Evolutionary conservation across 2,329 filamentous ascomycete species (phyloP).

Genomic region (Scolecobasidium constrictum): DNA sequence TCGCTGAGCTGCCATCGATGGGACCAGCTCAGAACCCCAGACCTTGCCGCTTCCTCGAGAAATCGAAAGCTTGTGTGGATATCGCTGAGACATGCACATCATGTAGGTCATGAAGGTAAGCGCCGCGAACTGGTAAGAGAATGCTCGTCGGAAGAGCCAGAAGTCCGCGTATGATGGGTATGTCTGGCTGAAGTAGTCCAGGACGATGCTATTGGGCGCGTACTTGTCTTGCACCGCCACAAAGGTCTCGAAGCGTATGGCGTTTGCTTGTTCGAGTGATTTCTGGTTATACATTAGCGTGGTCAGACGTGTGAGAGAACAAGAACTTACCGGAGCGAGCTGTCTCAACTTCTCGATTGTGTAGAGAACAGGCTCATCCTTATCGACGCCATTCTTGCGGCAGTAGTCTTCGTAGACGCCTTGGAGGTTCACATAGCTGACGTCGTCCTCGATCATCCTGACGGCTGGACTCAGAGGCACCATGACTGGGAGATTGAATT

Average conservation of each 20-base stretch:
- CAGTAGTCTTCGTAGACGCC: constrained; percentile 96
- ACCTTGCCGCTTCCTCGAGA: constrained; percentile 80
- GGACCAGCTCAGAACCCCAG: constrained; percentile 91
- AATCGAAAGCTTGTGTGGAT: constrained; percentile 92
- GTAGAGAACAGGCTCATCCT: constrained; percentile 91
- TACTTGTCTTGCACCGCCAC: constrained; percentile 88
- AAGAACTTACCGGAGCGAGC: constrained; percentile 32
- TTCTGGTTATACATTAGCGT: constrained; percentile 38
- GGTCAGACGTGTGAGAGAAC: no score
- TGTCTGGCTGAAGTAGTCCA: constrained; percentile 80
- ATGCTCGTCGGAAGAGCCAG: constrained; percentile 96
- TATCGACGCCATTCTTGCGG: constrained; percentile 71
- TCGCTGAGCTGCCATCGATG: constrained; percentile 72
- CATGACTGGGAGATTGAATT: constrained; percentile 94
- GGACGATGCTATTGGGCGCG: constrained; percentile 70
- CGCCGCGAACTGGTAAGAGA: constrained; percentile 89
- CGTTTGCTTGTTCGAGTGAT: constrained; percentile 56
- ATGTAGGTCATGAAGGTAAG: constrained; percentile 98
- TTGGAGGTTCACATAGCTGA: constrained; percentile 87
- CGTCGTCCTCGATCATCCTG: constrained; percentile 88
- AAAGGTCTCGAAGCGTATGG: constrained; percentile 81
- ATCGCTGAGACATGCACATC: constrained; percentile 92
- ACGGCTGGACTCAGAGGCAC: constrained; percentile 91
- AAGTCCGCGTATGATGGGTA: constrained; percentile 89
- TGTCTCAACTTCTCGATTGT: constrained; percentile 88